These are phyloP conservation scores for Trifolium fragiferum DNA, from an alignment of 306 rosid species.

Conservation along the genomic window DNA sequence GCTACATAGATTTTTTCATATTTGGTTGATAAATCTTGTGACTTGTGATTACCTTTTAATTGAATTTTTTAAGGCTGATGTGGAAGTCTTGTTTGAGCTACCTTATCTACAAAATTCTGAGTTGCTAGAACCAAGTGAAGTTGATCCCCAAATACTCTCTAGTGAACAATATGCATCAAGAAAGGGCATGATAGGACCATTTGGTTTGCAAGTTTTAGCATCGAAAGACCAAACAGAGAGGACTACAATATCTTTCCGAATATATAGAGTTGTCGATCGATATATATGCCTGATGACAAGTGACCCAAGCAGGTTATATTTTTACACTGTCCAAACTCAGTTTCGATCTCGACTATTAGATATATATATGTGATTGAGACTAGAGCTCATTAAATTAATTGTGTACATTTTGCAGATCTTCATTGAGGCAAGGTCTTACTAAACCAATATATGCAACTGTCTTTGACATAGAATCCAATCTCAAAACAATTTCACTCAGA, in stretches of 20 bases:
- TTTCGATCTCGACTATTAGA: too few species aligned
- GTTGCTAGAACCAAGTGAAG: constrained; percentile 41
- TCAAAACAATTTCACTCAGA: constrained; percentile 60
- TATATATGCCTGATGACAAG: constrained; percentile 17
- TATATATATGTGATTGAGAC: background rate
- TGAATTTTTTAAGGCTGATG: constrained; percentile 52
- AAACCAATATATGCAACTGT: constrained; percentile 65
- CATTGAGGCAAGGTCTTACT: constrained; percentile 53
- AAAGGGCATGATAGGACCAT: constrained; percentile 26
- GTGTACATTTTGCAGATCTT: constrained; percentile 55
- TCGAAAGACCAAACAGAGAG: constrained; percentile 1
- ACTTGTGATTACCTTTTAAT: background rate
- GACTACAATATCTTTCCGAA: background rate
- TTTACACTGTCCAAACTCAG: background rate
- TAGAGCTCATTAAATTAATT: background rate
- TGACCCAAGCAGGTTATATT: constrained; percentile 6
- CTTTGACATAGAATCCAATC: constrained; percentile 51
- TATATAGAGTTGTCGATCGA: background rate
- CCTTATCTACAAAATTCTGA: constrained; percentile 45
- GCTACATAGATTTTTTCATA: background rate
- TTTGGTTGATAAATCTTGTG: background rate
- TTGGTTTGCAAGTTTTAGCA: constrained; percentile 26
- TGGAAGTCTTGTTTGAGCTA: constrained; percentile 56
- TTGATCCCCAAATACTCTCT: constrained; percentile 52
- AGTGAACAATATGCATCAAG: constrained; percentile 4